These are phyloP conservation scores for Stephania japonica DNA, from an alignment of 164 flowering plant genomes.

Conservation along the genomic window DNA sequence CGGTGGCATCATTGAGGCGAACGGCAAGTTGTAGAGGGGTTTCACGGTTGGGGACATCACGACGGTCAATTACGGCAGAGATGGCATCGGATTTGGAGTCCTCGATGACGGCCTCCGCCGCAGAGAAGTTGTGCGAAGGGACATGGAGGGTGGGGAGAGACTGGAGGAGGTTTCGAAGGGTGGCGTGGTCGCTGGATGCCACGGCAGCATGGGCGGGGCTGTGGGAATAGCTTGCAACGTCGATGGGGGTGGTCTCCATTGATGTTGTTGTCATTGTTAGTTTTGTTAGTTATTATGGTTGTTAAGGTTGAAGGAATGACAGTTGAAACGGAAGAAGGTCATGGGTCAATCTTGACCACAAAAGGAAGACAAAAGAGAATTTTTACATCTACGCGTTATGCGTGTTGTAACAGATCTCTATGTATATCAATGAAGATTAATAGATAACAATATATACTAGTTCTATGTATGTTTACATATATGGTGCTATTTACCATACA, in stretches of 20 bases:
- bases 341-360: too few relatives aligned
- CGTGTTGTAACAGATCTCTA: too few relatives aligned
- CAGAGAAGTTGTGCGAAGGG: neutral
- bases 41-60: slow-evolving; percentile 3
- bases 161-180: neutral
- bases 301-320: too few relatives aligned
- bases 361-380: too few relatives aligned
- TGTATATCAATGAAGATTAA: too few relatives aligned
- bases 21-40: slow-evolving; percentile 8
- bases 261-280: neutral
- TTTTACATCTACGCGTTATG: too few relatives aligned
- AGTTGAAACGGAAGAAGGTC: too few relatives aligned
- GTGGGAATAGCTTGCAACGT: neutral
- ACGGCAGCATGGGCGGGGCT: neutral
- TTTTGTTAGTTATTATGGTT: neutral
- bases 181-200: neutral
- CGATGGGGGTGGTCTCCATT: neutral
- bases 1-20: neutral
- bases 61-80: neutral
- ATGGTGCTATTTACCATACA: too few relatives aligned
- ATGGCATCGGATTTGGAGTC: neutral
- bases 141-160: neutral
- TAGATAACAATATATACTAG: too few relatives aligned
- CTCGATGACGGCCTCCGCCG: neutral
- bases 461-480: too few relatives aligned